phyloP scores from a whole-genome alignment of 495 filamentous ascomycete genomes.

The Endocarpon pusillum region DNA sequence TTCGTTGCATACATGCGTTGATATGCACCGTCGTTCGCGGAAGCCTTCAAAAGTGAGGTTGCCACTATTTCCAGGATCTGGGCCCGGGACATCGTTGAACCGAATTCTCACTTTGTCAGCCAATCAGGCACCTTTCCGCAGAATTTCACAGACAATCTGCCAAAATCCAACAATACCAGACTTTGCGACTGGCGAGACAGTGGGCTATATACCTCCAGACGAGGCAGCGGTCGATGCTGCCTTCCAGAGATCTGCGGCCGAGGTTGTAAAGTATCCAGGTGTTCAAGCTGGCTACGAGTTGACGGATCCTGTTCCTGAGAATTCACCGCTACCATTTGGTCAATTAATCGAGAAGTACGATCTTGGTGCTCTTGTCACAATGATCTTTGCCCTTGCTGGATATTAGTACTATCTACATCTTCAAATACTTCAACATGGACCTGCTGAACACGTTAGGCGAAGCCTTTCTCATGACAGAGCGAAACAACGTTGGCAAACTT shows the following conservation, averaged over 20 bases:
- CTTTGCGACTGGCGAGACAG: constrained; percentile 12
- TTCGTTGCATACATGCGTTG: constrained; percentile 40
- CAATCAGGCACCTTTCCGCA: constrained; percentile 31
- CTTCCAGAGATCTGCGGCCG: constrained; percentile 11
- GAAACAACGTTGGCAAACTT: constrained; percentile 17
- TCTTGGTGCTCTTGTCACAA: constrained; percentile 14
- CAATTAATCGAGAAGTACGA: constrained; percentile 30
- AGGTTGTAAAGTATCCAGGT: constrained; percentile 22
- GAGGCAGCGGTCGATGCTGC: constrained; percentile 6
- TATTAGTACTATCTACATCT: constrained; percentile 2
- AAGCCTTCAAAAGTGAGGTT: constrained; percentile 31
- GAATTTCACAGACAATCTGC: constrained; percentile 18
- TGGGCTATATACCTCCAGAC: constrained; percentile 9
- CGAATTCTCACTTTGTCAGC: constrained; percentile 26
- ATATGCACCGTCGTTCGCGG: constrained; percentile 32
- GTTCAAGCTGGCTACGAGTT: constrained; percentile 27
- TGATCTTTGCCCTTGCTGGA: constrained; percentile 11
- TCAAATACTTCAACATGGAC: too few relatives aligned
- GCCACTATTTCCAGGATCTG: constrained; percentile 25
- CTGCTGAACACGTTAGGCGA: neutral
- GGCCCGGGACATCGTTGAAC: constrained; percentile 37
- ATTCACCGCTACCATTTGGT: constrained; percentile 30
- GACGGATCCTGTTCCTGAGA: constrained; percentile 32
- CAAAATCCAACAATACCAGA: too few relatives aligned
- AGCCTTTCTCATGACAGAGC: constrained; percentile 16